A percentile compares a stretch with the other conserved stretches of the same genome.
These are phyloP conservation scores for Boletus austroedulis DNA, from an alignment of 1,284 basidiomycete genomes.

Conservation along the genomic window DNA sequence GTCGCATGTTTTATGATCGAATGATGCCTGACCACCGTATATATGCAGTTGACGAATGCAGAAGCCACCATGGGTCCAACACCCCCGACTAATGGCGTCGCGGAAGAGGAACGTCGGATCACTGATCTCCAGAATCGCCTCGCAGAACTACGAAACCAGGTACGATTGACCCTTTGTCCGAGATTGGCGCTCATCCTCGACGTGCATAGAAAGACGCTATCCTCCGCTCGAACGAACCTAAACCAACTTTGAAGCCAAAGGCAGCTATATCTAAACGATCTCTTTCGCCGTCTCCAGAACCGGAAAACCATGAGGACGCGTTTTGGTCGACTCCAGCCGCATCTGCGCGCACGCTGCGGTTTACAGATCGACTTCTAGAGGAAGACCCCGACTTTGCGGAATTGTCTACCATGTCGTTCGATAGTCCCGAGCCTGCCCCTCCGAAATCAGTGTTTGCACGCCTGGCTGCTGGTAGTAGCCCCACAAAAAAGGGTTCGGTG, in stretches of 20 bases:
- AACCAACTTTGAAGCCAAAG: slow-evolving; percentile 14
- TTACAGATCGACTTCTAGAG: slow-evolving; percentile 59
- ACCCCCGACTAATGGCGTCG: slow-evolving; percentile 43
- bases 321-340: slow-evolving; percentile 62
- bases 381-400: slow-evolving; percentile 59
- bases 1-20: slow-evolving; percentile 17
- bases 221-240: slow-evolving; percentile 32
- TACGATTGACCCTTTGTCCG: slow-evolving; percentile 23
- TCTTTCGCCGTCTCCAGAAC: slow-evolving; percentile 22
- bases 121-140: slow-evolving; percentile 53
- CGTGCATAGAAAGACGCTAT: slow-evolving; percentile 45
- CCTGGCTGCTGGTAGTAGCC: slow-evolving; percentile 12
- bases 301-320: slow-evolving; percentile 46
- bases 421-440: slow-evolving; percentile 43
- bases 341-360: slow-evolving; percentile 54
- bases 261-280: background rate
- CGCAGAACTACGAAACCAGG: slow-evolving; percentile 50
- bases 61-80: slow-evolving; percentile 38
- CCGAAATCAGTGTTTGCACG: slow-evolving; percentile 33
- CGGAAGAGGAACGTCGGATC: slow-evolving; percentile 58
- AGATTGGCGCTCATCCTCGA: background rate
- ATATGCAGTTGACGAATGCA: slow-evolving; percentile 26
- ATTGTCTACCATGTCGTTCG: slow-evolving; percentile 50
- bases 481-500: slow-evolving; percentile 9
- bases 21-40: background rate